Conservation (phyloP, 768 basidiomycete species). For the Podaxis carcinomalis region DNA sequence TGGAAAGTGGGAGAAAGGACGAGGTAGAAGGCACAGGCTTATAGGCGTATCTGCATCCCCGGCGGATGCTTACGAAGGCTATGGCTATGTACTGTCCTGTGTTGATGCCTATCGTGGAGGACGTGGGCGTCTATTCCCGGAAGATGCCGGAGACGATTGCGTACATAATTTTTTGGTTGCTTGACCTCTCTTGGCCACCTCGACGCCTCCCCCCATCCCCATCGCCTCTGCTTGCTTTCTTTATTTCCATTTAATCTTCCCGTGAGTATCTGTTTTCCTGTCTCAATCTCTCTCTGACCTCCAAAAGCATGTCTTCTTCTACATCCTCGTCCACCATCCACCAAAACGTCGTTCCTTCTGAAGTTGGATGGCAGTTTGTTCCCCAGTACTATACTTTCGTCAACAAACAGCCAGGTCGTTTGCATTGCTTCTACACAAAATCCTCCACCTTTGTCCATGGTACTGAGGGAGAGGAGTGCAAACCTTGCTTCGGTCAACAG, state of each 20-base stretch:
- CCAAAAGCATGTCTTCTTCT: slow-evolving; percentile 33
- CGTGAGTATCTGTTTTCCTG: slow-evolving; percentile 30
- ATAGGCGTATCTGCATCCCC: not conserved
- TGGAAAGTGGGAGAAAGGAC: not conserved
- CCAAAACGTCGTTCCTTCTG: slow-evolving; percentile 77
- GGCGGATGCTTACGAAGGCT: not conserved
- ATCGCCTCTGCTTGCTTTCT: slow-evolving; percentile 15
- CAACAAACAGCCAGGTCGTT: slow-evolving; percentile 93
- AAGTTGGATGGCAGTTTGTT: slow-evolving; percentile 99
- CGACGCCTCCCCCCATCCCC: slow-evolving; percentile 9
- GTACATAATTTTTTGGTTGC: slow-evolving; percentile 13
- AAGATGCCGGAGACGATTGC: slow-evolving; percentile 16
- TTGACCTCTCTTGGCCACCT: slow-evolving; percentile 11
- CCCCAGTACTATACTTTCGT: slow-evolving; percentile 99
- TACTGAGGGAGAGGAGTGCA: slow-evolving; percentile 91
- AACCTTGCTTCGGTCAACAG: slow-evolving; percentile 90
- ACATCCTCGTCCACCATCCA: slow-evolving; percentile 37
- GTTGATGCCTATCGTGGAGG: not conserved
- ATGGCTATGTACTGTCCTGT: not conserved
- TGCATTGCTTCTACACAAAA: slow-evolving; percentile 99
- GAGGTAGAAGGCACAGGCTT: not conserved
- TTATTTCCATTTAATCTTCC: slow-evolving; percentile 22
- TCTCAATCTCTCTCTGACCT: not conserved
- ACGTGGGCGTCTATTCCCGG: slow-evolving; percentile 4
- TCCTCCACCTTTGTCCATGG: slow-evolving; percentile 96